These are phyloP conservation scores for Kodamaea suecica DNA, from an alignment of 1,139 yeast genomes.

Conservation along the genomic window DNA sequence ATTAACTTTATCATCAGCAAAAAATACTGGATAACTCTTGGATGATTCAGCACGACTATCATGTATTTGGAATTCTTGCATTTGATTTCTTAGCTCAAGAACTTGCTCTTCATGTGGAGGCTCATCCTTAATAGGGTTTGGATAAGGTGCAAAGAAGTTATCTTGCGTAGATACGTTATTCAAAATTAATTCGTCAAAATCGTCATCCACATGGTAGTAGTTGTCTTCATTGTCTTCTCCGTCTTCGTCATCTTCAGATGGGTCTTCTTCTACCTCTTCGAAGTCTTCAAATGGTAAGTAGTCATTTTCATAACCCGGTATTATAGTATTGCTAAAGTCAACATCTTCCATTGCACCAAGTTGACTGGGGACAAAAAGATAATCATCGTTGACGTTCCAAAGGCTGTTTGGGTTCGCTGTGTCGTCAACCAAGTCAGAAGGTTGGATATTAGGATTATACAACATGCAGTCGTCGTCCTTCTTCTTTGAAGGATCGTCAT, in stretches of 20 bases:
- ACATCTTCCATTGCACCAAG: constrained; percentile 11
- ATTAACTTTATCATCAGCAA: not conserved
- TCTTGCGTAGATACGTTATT: constrained; percentile 14
- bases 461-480: constrained; percentile 40
- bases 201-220: constrained; percentile 37
- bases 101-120: constrained; percentile 7
- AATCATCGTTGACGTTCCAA: constrained; percentile 15
- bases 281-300: constrained; percentile 33
- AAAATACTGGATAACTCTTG: not conserved
- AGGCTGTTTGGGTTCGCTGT: constrained; percentile 13
- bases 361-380: constrained; percentile 24
- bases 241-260: constrained; percentile 46
- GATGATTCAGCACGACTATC: not conserved
- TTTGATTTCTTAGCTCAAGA: constrained; percentile 10
- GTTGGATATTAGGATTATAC: constrained; percentile 44
- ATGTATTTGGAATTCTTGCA: constrained; percentile 11
- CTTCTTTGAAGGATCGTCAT: constrained; percentile 16
- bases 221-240: constrained; percentile 30
- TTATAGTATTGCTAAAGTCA: constrained; percentile 12
- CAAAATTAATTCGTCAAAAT: constrained; percentile 32
- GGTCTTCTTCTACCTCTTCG: constrained; percentile 48
- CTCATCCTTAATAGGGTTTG: constrained; percentile 6
- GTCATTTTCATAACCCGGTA: constrained; percentile 38
- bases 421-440: constrained; percentile 35
- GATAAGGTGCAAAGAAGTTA: constrained; percentile 11